Base-by-base conservation (phyloP, 257 asterid genomes). In the Penstemon barbatus region DNA sequence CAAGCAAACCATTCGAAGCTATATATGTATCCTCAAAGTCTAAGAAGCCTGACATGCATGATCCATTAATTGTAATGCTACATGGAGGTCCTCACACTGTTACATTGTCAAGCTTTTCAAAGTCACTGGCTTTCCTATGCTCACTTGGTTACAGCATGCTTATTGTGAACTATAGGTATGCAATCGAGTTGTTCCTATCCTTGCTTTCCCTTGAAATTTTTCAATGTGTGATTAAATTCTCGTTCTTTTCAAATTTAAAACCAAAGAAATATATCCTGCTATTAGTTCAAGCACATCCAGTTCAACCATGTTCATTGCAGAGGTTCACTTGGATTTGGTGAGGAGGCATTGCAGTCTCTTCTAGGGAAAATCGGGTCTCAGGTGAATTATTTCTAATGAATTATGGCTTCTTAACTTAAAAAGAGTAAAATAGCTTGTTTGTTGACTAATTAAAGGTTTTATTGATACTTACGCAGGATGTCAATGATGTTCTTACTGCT, bases 271-370 rank as follows among this genome's bases (percentile, higher is more conserved):
- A 40, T 62, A 62, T 15, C 51, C 63, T 61, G 49, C 57, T 39
- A 10, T 60, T 60, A 8, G 13, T 25, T 25, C 46, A 49, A 57
- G 42, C 44, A 15, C 12, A 6, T 67, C 48, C 45, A 25, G 48
- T 57, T 52, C 58, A 68, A 75, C 56, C 68, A 18, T 66, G 50
- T 51, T 64, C 37, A 71, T 63, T 58, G 61, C 86, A 94, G 99
- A 83, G 98, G 98, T 63, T 94, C 98, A 51, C 72, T 89, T 64
- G 99, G 99, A 59, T 94, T 89, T 71, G 99, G 99, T 19, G 99
- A 94, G 78, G 99, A 94, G 86, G 97, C 99, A 62, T 80, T 94
- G 88, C 99, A 91, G 73, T 91, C 98, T 78, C 99, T 94, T 68
- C 97, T 88, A 0, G 99, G 98, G 65, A 91, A 94, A 59, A 43